Base-by-base conservation (phyloP, 1,284 basidiomycete genomes). In the Pulchroboletus neoregius region DNA sequence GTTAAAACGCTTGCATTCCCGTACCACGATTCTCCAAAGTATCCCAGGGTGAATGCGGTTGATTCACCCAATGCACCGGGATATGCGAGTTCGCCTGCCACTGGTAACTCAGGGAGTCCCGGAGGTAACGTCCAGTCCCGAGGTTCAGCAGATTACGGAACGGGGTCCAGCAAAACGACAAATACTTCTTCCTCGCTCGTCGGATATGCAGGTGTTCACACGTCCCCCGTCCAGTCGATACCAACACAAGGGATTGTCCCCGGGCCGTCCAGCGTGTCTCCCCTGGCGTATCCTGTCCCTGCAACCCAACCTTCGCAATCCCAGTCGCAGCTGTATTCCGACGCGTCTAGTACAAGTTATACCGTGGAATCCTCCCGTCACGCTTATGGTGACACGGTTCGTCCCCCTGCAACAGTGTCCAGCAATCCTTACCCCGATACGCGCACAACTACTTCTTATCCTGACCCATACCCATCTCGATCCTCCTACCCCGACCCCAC, bases 1-100 rank as follows among this genome's bases (percentile, higher is more conserved):
- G 86, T 89, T 39, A 76, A 81, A 51, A 83, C 80, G 46, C 76
- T 89, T 20, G 84, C 84, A 31, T 88, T 89, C 66, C 86, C 87
- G 11, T 88, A 86, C 61, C 80, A 88, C 56, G 83, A 87, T 62
- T 79, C 80, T 46, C 76, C 78, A 50, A 76, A 57, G 45, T 67
- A 73, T 58, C 73, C 72, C 45, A 70, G 73, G 43, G 63, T 72
- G 28, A 69, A 63, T 27, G 44, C 66, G 32, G 69, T 70, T 32
- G 77, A 79, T 46, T 78, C 76, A 16, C 76, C 76, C 6, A 68
- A 65, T 32, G 58, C 62, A 2, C 53, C 59, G 2, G 63, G 54
- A 33, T 65, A 65, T 24, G 8, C 54, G 23, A 68, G 63, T 41
- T 68, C 66, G n/a, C 67, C 66, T 49, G 66, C 63, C 43, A 68